These are phyloP conservation scores for Zygotorulaspora danielsina DNA, from an alignment of 805 yeast genomes.

Conservation along the genomic window DNA sequence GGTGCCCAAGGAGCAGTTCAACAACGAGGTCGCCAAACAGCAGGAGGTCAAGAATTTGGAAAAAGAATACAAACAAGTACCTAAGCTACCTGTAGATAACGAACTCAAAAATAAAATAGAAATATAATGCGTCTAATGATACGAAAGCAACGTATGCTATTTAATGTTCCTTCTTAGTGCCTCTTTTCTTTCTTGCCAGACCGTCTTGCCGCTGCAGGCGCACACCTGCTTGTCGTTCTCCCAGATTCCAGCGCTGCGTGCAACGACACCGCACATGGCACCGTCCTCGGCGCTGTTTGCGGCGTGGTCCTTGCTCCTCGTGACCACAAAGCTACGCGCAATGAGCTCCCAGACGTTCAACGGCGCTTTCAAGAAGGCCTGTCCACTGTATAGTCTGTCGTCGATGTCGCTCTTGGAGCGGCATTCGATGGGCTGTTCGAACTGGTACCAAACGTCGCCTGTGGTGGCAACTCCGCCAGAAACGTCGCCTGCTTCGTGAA, in stretches of 20 bases:
- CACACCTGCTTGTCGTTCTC: conserved; percentile 91
- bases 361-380: conserved; percentile 43
- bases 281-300: conserved; percentile 36
- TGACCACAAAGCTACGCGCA: conserved; percentile 53
- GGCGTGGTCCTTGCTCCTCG: conserved; percentile 18
- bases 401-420: conserved; percentile 35
- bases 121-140: not conserved
- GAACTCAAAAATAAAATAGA: conserved; percentile 1
- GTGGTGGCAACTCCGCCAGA: conserved; percentile 67
- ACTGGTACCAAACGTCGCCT: conserved; percentile 47
- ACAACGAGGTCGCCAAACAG: conserved; percentile 32
- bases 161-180: conserved; percentile 44
- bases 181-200: conserved; percentile 91
- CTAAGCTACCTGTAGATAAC: not conserved
- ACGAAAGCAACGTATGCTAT: conserved; percentile 7
- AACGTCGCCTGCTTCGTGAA: conserved; percentile 70
- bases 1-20: conserved; percentile 25
- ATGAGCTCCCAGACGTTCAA: conserved; percentile 56
- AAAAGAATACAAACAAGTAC: conserved; percentile 22
- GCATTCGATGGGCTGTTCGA: conserved; percentile 31
- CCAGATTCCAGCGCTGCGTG: conserved; percentile 96
- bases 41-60: conserved; percentile 29
- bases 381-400: conserved; percentile 38
- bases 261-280: conserved; percentile 78
- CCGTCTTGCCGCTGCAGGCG: conserved; percentile 89